Conservation (phyloP, 2,329 filamentous ascomycete species). For the Anisogramma anomala region DNA sequence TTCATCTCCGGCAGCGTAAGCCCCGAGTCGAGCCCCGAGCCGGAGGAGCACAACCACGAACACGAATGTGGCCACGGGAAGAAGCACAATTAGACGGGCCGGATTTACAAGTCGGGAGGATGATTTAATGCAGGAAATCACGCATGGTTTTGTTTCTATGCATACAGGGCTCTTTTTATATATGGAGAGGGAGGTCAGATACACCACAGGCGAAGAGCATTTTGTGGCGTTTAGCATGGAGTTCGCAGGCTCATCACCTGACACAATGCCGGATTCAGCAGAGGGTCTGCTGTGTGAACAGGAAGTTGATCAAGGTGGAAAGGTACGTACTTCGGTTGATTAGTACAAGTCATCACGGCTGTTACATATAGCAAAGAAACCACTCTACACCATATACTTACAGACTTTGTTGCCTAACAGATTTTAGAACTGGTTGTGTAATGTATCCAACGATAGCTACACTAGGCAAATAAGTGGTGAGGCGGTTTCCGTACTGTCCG, state of each 20-base stretch:
- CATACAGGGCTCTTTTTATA: not conserved
- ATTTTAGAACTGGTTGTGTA: no score
- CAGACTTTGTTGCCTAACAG: no score
- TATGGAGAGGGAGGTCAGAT: conserved; percentile 3
- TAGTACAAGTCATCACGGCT: no score
- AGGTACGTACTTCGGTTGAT: no score
- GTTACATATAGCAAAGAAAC: no score
- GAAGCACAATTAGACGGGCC: conserved; percentile 13
- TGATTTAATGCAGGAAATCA: not conserved
- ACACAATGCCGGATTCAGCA: not conserved
- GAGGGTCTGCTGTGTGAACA: no score
- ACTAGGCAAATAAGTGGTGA: no score
- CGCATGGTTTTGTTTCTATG: not conserved
- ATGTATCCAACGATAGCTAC: no score
- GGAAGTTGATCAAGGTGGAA: no score
- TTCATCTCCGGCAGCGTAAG: conserved; percentile 58
- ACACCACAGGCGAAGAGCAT: conserved; percentile 8
- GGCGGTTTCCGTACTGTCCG: no score
- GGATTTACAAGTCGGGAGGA: not conserved
- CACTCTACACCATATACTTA: no score
- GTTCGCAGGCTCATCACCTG: not conserved
- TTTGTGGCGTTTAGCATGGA: conserved; percentile 12
- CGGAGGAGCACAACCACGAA: conserved; percentile 38
- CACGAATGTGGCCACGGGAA: conserved; percentile 28
- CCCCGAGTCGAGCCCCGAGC: conserved; percentile 45